These are phyloP conservation scores for Angomonas deanei DNA, from an alignment of 208 protist species.

Conservation along the genomic window DNA sequence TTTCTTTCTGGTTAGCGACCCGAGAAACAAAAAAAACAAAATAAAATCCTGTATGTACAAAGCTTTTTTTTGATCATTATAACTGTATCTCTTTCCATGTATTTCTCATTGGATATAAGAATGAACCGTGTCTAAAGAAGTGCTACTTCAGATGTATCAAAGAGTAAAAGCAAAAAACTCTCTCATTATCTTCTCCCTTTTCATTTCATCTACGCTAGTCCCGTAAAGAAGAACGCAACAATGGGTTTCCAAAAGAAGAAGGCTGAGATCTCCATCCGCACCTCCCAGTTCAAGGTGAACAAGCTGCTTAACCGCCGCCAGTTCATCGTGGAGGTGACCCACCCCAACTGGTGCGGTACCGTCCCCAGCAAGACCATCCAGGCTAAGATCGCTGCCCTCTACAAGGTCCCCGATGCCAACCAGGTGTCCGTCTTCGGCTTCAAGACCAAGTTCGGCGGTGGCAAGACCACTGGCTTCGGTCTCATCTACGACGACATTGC, in stretches of 20 bases:
- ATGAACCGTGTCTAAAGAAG: no score
- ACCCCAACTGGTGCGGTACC: conserved; percentile 85
- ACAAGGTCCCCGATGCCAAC: conserved; percentile 96
- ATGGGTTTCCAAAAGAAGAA: conserved; percentile 93
- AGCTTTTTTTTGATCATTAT: neutral
- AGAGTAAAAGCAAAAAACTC: conserved; percentile 12
- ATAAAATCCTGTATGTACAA: neutral
- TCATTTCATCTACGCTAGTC: neutral
- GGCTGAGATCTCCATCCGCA: conserved; percentile 89
- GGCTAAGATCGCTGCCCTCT: conserved; percentile 95
- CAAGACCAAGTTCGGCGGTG: conserved; percentile 98
- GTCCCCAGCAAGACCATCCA: conserved; percentile 93
- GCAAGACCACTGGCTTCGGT: conserved; percentile 98
- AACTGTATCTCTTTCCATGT: no score
- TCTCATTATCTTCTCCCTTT: conserved; percentile 7
- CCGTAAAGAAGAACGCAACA: conserved; percentile 32
- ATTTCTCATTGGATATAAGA: no score
- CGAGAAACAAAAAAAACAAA: neutral
- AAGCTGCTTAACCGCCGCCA: conserved; percentile 98
- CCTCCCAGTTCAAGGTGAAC: conserved; percentile 99
- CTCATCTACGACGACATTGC: conserved; percentile 99
- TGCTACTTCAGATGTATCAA: no score
- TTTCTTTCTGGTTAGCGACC: neutral
- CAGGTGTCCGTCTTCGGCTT: conserved; percentile 97
- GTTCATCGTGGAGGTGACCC: conserved; percentile 95